Evolutionary conservation across 176 grass and related monocot species (phyloP), one percentile per base, ranked within the genome.

Genomic region (Eleusine coracana): DNA sequence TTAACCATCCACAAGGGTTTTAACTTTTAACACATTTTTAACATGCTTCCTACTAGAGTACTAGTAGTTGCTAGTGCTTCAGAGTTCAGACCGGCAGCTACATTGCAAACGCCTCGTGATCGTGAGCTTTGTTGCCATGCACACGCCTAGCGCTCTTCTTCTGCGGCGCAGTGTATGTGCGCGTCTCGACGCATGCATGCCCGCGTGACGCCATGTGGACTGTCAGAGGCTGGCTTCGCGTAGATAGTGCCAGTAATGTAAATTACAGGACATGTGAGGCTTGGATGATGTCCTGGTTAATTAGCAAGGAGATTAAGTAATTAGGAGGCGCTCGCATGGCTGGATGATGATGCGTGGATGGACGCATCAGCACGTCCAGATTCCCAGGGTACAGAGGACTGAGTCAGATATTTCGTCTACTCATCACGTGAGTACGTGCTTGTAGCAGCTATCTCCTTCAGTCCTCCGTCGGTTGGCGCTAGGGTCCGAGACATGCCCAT

Each of bases 401-500:
- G 76, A 64, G 46, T 34, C 20, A 23, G 62, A 81, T 86, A 14
- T 65, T 74, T 74, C 4, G 69, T 51, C 80, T 45, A 69, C 40
- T 27, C 28, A 62, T 51, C 77, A 81, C 78, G 50, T 82, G 71
- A 68, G 20, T 31, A 52, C 49, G 29, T 70, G 78, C 61, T 17
- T 16, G 15, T 42, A 12, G 14, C 18, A 54, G 54, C 34, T 52
- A 41, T 12, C 37, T 68, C 17, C 44, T 10, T 46, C 44, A 46
- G 44, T 46, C 44, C 67, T 21, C 1, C 68, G 25, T 38, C 56
- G 39, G 54, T 62, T 72, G 79, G 73, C 66, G 51, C 77, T 68
- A 86, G 18, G 65, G 61, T 87, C 85, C 52, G 77, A 68, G 52
- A 80, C 61, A 76, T 62, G 11, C 0, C 28, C 61, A 67, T 74